phyloP scores from a whole-genome alignment of 352 stramenopile genomes.

The Elongisporangium prolatum region DNA sequence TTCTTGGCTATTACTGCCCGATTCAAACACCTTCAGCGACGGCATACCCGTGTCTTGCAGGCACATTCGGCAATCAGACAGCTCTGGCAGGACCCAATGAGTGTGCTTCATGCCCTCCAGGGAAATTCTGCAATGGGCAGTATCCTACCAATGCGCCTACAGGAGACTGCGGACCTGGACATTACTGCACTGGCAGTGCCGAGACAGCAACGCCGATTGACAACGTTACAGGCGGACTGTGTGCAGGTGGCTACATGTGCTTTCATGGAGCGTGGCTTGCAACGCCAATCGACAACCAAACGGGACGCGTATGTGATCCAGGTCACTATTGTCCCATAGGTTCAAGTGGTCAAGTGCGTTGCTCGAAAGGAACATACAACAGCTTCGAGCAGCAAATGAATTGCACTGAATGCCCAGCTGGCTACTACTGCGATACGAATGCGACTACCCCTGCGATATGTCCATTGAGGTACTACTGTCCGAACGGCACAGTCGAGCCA shows the following conservation, averaged over 20 bases:
- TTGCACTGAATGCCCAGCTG: constrained; percentile 50
- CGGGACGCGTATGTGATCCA: constrained; percentile 45
- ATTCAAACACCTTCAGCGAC: constrained; percentile 32
- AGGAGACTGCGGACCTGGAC: constrained; percentile 53
- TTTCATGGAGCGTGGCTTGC: constrained; percentile 47
- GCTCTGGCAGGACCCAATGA: constrained; percentile 31
- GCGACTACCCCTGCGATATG: constrained; percentile 42
- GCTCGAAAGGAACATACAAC: constrained; percentile 71
- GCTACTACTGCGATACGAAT: constrained; percentile 69
- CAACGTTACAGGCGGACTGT: constrained; percentile 38
- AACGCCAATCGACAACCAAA: constrained; percentile 46
- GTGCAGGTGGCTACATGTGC: constrained; percentile 54
- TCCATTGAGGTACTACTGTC: constrained; percentile 69
- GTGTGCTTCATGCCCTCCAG: constrained; percentile 54
- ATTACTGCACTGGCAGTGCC: constrained; percentile 61
- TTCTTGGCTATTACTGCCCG: constrained; percentile 76
- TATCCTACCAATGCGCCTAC: constrained; percentile 45
- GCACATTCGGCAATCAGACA: constrained; percentile 51
- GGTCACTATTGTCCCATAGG: constrained; percentile 69
- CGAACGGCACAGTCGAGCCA: constrained; percentile 32
- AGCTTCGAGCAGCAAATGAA: constrained; percentile 30
- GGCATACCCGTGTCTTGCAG: constrained; percentile 51
- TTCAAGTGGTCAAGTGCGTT: constrained; percentile 44
- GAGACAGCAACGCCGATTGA: constrained; percentile 32
- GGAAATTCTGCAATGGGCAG: constrained; percentile 74